A percentile compares a stretch with the other conserved stretches of the same genome.
These are phyloP conservation scores for Conticribra guillardii DNA, from an alignment of 108 stramenopile species.

Conservation along the genomic window DNA sequence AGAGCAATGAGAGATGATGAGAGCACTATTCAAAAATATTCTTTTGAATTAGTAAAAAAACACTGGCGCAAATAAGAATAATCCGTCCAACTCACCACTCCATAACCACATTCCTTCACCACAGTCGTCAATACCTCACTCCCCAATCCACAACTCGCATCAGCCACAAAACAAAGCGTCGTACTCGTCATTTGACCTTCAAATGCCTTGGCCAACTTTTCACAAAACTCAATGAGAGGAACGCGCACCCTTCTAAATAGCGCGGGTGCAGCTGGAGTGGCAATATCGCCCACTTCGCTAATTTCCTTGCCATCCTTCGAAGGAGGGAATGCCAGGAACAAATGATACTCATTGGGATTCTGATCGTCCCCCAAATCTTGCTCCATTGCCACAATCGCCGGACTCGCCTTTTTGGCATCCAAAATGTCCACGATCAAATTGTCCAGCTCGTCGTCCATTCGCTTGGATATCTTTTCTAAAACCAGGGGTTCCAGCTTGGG, in stretches of 20 bases:
- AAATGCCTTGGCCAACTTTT: slow-evolving; percentile 56
- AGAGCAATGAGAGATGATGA: not conserved
- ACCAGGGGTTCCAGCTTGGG: slow-evolving; percentile 28
- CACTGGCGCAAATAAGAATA: too few relatives aligned
- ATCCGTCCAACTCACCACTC: slow-evolving; percentile 56
- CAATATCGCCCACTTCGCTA: not conserved
- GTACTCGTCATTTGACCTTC: slow-evolving; percentile 59
- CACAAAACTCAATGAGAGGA: slow-evolving; percentile 67
- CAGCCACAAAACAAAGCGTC: slow-evolving; percentile 78
- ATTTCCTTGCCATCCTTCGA: not conserved
- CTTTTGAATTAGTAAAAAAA: too few relatives aligned
- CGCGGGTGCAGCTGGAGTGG: slow-evolving; percentile 7
- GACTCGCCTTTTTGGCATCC: slow-evolving; percentile 23
- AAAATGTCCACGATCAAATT: slow-evolving; percentile 19
- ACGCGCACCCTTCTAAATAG: slow-evolving; percentile 49
- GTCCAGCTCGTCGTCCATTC: slow-evolving; percentile 16
- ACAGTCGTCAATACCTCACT: slow-evolving; percentile 30
- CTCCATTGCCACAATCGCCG: slow-evolving; percentile 49
- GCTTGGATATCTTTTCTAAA: slow-evolving; percentile 10
- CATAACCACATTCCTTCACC: slow-evolving; percentile 32
- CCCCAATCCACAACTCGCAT: slow-evolving; percentile 63
- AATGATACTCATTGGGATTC: slow-evolving; percentile 30
- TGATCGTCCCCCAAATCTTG: slow-evolving; percentile 34
- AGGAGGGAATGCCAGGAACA: slow-evolving; percentile 44
- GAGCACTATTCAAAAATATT: too few relatives aligned